These are phyloP conservation scores for Piper longum DNA, from an alignment of 164 flowering plant species.

Conservation along the genomic window DNA sequence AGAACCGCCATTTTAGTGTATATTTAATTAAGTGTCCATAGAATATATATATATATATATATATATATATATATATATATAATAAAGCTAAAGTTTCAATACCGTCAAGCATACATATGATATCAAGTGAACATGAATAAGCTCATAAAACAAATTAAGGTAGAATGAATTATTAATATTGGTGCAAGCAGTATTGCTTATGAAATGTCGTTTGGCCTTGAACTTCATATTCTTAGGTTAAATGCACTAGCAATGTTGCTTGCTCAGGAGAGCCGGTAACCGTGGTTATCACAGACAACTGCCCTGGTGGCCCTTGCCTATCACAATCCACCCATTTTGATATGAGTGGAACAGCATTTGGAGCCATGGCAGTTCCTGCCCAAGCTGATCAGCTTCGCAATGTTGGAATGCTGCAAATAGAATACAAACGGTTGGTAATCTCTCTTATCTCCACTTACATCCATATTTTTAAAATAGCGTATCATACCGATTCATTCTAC, in stretches of 20 bases:
- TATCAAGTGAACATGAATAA: too few species aligned
- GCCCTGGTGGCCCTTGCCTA: constrained; percentile 28
- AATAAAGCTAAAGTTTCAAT: too few species aligned
- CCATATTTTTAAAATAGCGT: too few species aligned
- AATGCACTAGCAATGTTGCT: constrained; percentile 22
- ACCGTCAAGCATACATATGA: too few species aligned
- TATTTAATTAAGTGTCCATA: too few species aligned
- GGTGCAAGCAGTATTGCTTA: too few species aligned
- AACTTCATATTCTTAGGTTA: constrained; percentile 23
- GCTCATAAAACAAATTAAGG: too few species aligned
- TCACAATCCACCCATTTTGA: constrained; percentile 43
- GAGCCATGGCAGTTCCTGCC: constrained; percentile 57
- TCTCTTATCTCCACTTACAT: background rate
- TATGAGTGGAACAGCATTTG: constrained; percentile 68
- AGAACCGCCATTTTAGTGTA: too few species aligned
- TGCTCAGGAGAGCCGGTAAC: constrained; percentile 46
- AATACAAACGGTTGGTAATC: constrained; percentile 7
- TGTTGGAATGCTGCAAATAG: constrained; percentile 40
- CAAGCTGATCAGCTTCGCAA: constrained; percentile 30
- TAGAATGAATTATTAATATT: too few species aligned
- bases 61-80: too few species aligned
- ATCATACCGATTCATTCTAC: too few species aligned
- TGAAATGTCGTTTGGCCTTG: background rate
- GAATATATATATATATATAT: too few species aligned
- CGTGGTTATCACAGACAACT: constrained; percentile 41